These are phyloP conservation scores for Paracamarosporium sp. DNA, from an alignment of 2,329 filamentous ascomycete genomes.

Conservation along the genomic window DNA sequence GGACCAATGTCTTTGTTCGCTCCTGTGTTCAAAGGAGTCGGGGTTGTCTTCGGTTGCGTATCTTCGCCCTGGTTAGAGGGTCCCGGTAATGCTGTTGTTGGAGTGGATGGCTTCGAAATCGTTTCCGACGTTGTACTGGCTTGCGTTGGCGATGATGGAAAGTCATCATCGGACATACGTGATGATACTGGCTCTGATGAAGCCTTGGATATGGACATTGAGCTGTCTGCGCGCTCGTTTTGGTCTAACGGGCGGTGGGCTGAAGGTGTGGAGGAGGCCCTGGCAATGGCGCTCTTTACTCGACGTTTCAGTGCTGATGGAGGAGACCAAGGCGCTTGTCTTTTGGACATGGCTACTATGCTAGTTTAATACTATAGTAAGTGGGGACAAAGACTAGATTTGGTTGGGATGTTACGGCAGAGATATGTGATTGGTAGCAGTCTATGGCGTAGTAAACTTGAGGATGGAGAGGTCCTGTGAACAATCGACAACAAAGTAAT, in stretches of 20 bases:
- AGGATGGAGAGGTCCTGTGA: no score
- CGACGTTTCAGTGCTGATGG: no score
- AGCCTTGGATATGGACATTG: background rate
- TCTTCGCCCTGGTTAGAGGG: background rate
- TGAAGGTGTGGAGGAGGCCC: background rate
- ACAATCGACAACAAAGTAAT: no score
- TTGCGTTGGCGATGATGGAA: background rate
- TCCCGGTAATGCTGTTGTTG: background rate
- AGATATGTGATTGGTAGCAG: no score
- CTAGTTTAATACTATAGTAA: no score
- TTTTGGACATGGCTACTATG: conserved; percentile 1
- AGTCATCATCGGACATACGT: background rate
- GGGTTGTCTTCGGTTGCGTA: background rate
- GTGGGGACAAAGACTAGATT: no score
- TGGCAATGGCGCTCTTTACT: no score
- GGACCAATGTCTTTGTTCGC: background rate
- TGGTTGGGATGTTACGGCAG: no score
- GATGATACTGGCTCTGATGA: background rate
- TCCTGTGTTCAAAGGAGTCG: background rate
- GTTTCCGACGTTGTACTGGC: background rate
- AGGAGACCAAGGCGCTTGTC: no score
- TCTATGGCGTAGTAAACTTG: no score
- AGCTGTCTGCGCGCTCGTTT: background rate
- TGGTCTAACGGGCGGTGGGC: background rate
- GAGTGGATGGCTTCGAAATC: background rate